A percentile compares a stretch with the other conserved stretches of the same genome.
These are phyloP conservation scores for Thermomucor indicae-seudaticae DNA, from an alignment of 371 early-diverging fungal species.

Conservation along the genomic window DNA sequence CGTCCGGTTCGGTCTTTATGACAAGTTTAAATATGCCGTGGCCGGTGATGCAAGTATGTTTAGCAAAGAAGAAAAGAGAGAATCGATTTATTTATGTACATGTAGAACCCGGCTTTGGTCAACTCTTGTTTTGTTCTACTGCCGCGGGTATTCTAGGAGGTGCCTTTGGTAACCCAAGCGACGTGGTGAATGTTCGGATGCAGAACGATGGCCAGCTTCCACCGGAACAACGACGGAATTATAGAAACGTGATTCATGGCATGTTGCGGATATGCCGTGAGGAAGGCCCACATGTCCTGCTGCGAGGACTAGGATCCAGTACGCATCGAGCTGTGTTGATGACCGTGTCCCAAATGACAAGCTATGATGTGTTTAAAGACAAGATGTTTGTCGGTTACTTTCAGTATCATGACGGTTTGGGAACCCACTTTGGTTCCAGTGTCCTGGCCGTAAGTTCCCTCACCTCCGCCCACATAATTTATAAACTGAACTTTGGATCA, in stretches of 20 bases:
- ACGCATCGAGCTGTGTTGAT: conserved; percentile 63
- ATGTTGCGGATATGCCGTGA: conserved; percentile 57
- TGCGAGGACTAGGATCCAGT: conserved; percentile 61
- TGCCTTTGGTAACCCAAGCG: conserved; percentile 69
- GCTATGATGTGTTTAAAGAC: conserved; percentile 62
- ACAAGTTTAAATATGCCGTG: conserved; percentile 48
- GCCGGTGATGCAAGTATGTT: conserved; percentile 44
- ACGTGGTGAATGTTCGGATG: conserved; percentile 72
- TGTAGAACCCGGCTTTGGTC: conserved; percentile 43
- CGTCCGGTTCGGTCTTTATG: conserved; percentile 67
- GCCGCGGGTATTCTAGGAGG: conserved; percentile 69
- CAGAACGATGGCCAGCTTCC: conserved; percentile 73
- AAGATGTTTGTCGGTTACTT: conserved; percentile 40
- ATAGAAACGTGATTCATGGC: conserved; percentile 65
- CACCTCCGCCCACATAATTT: too few species aligned
- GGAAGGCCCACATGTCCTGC: conserved; percentile 53
- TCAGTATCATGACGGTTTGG: conserved; percentile 48
- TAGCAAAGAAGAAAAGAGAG: conserved; percentile 2
- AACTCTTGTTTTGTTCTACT: conserved; percentile 53
- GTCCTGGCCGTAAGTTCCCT: conserved; percentile 46
- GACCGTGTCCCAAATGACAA: conserved; percentile 63
- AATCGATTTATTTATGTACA: not conserved
- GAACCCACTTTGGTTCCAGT: conserved; percentile 64
- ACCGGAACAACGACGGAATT: conserved; percentile 52
- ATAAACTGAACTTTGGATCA: too few species aligned